A percentile compares a stretch with the other conserved stretches of the same genome.
These are phyloP conservation scores for Mariannaea elegans DNA, from an alignment of 2,329 filamentous ascomycete species.

Conservation along the genomic window DNA sequence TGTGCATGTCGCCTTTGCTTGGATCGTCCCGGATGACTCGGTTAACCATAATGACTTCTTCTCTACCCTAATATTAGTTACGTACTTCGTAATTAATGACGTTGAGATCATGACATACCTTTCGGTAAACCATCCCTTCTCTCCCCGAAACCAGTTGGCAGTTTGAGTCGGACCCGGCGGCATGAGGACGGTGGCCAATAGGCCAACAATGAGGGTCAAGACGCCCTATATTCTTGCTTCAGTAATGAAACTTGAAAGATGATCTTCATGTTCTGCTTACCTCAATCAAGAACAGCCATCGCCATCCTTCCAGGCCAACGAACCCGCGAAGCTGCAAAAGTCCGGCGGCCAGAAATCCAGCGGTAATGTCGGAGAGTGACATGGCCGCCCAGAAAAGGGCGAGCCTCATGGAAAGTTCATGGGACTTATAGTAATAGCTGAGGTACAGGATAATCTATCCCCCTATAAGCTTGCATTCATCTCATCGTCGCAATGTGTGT, in stretches of 20 bases:
- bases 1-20: constrained; percentile 67
- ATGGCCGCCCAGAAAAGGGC: constrained; percentile 71
- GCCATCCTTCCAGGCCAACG: constrained; percentile 63
- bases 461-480: constrained; percentile 7
- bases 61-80: constrained; percentile 34
- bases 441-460: constrained; percentile 64
- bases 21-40: constrained; percentile 65
- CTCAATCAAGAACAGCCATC: constrained; percentile 61
- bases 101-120: constrained; percentile 13
- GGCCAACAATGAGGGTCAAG: constrained; percentile 43
- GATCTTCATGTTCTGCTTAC: background rate
- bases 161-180: constrained; percentile 52
- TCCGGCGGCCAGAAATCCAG: constrained; percentile 51
- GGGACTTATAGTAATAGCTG: constrained; percentile 71
- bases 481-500: background rate
- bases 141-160: constrained; percentile 61
- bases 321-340: constrained; percentile 63
- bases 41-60: constrained; percentile 67
- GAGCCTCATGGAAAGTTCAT: constrained; percentile 65
- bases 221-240: constrained; percentile 21
- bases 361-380: constrained; percentile 27
- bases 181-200: constrained; percentile 36
- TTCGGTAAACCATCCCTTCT: constrained; percentile 52
- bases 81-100: background rate
- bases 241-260: constrained; percentile 8